Conservation (phyloP, 768 basidiomycete genomes). For the Mycena crocata region DNA sequence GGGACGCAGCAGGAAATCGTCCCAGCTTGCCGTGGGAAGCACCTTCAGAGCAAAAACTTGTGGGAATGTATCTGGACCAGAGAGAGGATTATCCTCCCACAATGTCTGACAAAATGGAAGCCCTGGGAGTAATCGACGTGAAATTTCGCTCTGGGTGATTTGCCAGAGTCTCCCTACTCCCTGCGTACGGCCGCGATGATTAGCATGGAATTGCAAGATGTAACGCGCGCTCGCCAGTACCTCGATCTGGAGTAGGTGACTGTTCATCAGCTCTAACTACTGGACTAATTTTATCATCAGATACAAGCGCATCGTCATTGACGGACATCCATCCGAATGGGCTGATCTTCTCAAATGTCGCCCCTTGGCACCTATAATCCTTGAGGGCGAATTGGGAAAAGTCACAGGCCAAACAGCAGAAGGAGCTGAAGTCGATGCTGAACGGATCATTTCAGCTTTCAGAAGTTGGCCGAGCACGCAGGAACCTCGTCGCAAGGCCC, state of each 20-base stretch:
- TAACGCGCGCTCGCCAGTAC: not conserved
- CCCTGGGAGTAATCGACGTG: not conserved
- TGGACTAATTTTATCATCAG: not conserved
- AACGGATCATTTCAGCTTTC: not conserved
- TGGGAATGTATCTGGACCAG: not conserved
- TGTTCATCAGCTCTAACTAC: too few relatives aligned
- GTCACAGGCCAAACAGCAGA: not conserved
- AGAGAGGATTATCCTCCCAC: not conserved
- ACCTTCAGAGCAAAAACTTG: not conserved
- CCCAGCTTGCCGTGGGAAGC: not conserved
- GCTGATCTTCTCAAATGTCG: not conserved
- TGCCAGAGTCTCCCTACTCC: not conserved
- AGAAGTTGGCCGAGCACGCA: not conserved
- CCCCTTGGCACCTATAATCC: not conserved
- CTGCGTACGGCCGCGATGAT: not conserved
- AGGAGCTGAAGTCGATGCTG: not conserved
- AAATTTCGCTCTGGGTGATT: not conserved
- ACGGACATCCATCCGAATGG: not conserved
- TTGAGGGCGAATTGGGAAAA: not conserved
- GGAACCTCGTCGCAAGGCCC: not conserved
- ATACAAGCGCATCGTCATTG: not conserved
- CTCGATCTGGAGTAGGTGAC: not conserved
- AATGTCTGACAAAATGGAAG: not conserved
- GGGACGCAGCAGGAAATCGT: not conserved
- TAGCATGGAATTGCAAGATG: not conserved